Percentiles rank a stretch among this genome's conserved stretches.
Evolutionary conservation across 2,329 filamentous ascomycete genomes (phyloP).

Genomic region (Sclerotinia glacialis): DNA sequence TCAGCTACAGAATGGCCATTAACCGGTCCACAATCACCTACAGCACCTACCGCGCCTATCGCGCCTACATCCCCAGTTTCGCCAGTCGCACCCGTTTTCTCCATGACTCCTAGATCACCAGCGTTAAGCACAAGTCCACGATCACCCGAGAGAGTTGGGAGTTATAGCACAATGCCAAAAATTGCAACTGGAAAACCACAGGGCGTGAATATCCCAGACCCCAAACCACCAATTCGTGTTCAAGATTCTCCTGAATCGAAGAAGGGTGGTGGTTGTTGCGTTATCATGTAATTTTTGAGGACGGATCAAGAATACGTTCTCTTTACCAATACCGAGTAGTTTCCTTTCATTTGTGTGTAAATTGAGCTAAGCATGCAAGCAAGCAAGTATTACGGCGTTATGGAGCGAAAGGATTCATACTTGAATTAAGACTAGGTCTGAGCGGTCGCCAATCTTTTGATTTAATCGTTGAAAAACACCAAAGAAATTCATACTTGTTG

Average conservation of each 20-base stretch:
- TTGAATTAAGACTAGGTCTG: conserved; percentile 14
- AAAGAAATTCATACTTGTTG: conserved; percentile 15
- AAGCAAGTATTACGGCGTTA: conserved; percentile 16
- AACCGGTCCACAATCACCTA: conserved; percentile 36
- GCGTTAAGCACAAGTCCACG: conserved; percentile 47
- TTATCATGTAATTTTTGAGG: conserved; percentile 45
- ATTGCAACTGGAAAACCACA: conserved; percentile 42
- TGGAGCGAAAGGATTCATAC: conserved; percentile 9
- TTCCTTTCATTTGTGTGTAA: conserved; percentile 12
- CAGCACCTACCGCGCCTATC: neutral
- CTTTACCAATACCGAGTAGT: conserved; percentile 2
- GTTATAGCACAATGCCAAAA: conserved; percentile 50
- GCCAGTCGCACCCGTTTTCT: neutral
- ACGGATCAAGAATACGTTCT: conserved; percentile 8
- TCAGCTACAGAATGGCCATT: conserved; percentile 58
- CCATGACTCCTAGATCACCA: conserved; percentile 46
- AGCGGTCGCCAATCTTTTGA: conserved; percentile 14
- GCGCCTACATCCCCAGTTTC: neutral
- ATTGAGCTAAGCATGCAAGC: conserved; percentile 11
- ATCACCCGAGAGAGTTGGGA: conserved; percentile 41
- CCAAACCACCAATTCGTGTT: conserved; percentile 48
- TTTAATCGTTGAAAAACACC: conserved; percentile 9
- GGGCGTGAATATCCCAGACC: conserved; percentile 32
- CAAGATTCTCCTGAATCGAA: conserved; percentile 54
- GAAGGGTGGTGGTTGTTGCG: conserved; percentile 49